Conservation (phyloP, 352 stramenopile genomes). For the Phytophthora tentaculata region DNA sequence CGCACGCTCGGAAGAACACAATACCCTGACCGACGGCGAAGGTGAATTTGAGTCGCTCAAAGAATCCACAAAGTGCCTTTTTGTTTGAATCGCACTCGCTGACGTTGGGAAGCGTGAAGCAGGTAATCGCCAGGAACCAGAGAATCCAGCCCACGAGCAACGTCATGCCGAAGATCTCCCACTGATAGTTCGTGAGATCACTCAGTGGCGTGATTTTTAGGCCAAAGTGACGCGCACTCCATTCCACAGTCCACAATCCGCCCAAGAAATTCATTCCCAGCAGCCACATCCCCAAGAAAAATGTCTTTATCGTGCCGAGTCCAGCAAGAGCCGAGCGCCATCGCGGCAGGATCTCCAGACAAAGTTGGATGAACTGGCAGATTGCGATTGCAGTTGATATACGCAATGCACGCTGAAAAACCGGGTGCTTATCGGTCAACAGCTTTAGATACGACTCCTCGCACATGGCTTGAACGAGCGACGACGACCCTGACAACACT, state of each 20-base stretch:
- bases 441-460: constrained; percentile 88
- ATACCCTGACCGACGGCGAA: constrained; percentile 82
- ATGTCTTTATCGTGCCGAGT: constrained; percentile 57
- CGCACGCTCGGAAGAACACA: constrained; percentile 77
- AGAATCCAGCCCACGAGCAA: constrained; percentile 81
- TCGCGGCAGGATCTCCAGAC: constrained; percentile 76
- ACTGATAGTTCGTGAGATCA: constrained; percentile 64
- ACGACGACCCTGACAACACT: constrained; percentile 32
- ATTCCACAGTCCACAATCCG: constrained; percentile 77
- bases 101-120: constrained; percentile 63
- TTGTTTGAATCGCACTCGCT: constrained; percentile 65
- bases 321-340: constrained; percentile 71
- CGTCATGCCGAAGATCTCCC: constrained; percentile 85
- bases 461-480: constrained; percentile 64
- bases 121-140: constrained; percentile 81
- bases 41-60: constrained; percentile 84
- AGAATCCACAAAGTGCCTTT: constrained; percentile 68
- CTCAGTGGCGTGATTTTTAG: constrained; percentile 77
- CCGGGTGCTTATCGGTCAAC: constrained; percentile 77
- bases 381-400: constrained; percentile 84
- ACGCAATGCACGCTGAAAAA: constrained; percentile 84
- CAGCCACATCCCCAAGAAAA: constrained; percentile 64
- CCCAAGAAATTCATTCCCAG: constrained; percentile 68
- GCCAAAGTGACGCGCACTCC: constrained; percentile 72
- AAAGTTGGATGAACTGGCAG: constrained; percentile 88